These are phyloP conservation scores for Ophiocordyceps camponoti-leonardi DNA, from an alignment of 2,329 filamentous ascomycete genomes.

Conservation along the genomic window DNA sequence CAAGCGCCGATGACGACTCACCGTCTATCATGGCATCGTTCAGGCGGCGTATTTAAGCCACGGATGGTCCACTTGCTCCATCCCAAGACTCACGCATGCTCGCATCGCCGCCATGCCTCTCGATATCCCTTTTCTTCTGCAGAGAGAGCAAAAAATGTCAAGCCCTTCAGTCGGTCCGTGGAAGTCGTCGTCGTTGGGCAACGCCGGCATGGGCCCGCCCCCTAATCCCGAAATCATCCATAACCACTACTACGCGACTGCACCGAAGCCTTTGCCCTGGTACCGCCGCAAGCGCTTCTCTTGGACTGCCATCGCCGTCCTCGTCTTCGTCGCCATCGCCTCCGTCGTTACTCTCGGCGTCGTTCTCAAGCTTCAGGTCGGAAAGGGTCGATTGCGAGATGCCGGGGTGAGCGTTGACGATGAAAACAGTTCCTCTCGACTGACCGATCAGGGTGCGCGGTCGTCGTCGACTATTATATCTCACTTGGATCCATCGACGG, in stretches of 20 bases:
- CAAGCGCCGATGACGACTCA: background rate
- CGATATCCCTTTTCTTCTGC: background rate
- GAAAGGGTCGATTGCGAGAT: background rate
- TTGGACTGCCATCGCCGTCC: constrained; percentile 1
- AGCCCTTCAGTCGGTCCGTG: background rate
- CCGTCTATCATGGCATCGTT: background rate
- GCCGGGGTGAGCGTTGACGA: background rate
- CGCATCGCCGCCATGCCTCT: background rate
- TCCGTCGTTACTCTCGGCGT: constrained; percentile 4
- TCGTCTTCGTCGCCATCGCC: constrained; percentile 2
- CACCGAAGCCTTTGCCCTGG: constrained; percentile 1
- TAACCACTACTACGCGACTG: constrained; percentile 5
- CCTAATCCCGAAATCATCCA: constrained; percentile 2
- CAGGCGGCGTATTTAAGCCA: background rate
- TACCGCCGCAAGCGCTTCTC: constrained; percentile 4
- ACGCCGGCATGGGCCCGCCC: background rate
- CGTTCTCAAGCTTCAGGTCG: constrained; percentile 4
- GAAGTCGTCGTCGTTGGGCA: background rate
- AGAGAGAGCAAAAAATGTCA: background rate
- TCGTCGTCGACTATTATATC: background rate
- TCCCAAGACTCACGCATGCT: background rate
- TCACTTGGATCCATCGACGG: background rate
- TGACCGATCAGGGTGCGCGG: background rate
- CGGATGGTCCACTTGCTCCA: background rate
- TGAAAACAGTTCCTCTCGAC: background rate